phyloP scores from a whole-genome alignment of 352 stramenopile species.

The Pythium sp. region DNA sequence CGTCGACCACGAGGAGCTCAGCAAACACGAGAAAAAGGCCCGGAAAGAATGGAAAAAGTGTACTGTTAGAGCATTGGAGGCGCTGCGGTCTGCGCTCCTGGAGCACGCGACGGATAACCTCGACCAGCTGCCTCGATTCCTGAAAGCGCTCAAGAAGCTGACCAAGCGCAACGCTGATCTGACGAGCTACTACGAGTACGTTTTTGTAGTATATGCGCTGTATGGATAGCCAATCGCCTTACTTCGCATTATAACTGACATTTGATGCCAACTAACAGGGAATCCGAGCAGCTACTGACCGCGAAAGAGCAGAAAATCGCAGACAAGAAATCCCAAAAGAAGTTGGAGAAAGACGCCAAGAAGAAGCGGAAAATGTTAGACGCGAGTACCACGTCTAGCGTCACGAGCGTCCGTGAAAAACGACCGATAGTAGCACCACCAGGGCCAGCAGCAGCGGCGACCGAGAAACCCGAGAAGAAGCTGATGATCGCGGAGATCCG shows the following conservation, averaged over 20 bases:
- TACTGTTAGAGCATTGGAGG: neutral
- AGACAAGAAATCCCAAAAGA: constrained; percentile 22
- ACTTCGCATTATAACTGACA: neutral
- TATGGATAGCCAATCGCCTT: neutral
- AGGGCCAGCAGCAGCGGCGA: neutral
- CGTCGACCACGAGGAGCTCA: neutral
- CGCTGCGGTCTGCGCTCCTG: constrained; percentile 8
- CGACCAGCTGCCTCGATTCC: constrained; percentile 7
- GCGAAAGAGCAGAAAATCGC: constrained; percentile 17
- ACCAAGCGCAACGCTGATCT: neutral
- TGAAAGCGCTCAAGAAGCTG: constrained; percentile 13
- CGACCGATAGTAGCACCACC: neutral
- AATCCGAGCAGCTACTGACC: constrained; percentile 11
- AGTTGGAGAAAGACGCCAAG: constrained; percentile 17
- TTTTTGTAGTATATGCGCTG: neutral
- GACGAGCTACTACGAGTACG: constrained; percentile 8
- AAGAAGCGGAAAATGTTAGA: constrained; percentile 26
- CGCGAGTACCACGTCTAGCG: neutral
- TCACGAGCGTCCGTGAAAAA: neutral
- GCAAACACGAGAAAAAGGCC: neutral
- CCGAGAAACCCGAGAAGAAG: neutral
- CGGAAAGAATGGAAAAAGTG: constrained; percentile 1
- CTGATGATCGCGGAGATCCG: neutral
- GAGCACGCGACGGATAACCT: neutral
- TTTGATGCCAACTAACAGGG: neutral